Evolutionary conservation across 768 basidiomycete species (phyloP), one percentile per base, ranked within the genome.

Genomic region (Phaffia tasmanica): DNA sequence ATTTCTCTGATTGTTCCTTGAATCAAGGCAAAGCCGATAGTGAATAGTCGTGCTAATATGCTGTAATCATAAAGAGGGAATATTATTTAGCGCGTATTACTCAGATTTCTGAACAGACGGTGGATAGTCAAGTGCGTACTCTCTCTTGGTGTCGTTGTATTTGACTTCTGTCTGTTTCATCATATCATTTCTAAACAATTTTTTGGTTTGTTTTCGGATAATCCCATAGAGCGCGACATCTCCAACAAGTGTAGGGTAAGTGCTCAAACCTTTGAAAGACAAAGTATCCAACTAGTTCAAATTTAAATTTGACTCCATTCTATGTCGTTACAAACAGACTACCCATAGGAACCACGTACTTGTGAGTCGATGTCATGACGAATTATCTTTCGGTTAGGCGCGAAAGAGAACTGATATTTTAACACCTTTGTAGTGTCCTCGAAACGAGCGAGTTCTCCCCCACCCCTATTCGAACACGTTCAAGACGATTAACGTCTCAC

Each of bases 1-100:
- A 18, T 54, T 7, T n/a, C 42, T n/a, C 23, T 21, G 23, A 18
- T 25, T 19, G 3, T 21, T 14, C 5, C 23, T 4, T 27, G 2
- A 21, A 30, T 25, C 5, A 5, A 27, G 1, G 27, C 32, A 15
- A 54, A 3, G 32, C 53, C 47, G n/a, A 27, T n/a, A 16, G 4
- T 50, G 35, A 42, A 42, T 42, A 11, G 1, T 51, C 32, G 2
- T n/a, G 6, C 32, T 54, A 21, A 8, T 55, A 15, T 23, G 3
- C 23, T 25, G 21, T 21, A 9, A 3, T 55, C 35, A 14, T 8
- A 35, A n/a, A 64, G 63, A 23, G 66, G n/a, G 66, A 67, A 30
- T 67, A 67, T 62, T 55, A 67, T 42, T 54, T 67, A 3, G 66
- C 66, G 1, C 53, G 66, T 15, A 61, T 67, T 35, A 56, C 56